Evolutionary conservation across 257 asterid species (phyloP).

Genomic region (Solanum rostratum): DNA sequence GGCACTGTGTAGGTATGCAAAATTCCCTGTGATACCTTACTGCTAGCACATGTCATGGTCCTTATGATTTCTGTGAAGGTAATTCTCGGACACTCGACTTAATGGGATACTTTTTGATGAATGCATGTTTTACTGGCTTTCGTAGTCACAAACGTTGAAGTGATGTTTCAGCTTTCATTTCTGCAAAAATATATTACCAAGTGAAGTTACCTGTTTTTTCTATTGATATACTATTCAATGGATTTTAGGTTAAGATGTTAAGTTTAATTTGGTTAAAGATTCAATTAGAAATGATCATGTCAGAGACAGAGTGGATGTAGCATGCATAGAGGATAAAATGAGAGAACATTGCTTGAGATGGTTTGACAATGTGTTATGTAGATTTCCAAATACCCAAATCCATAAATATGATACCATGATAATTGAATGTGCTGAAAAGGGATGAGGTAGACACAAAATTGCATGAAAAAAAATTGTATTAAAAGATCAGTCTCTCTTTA

Average conservation of each 20-base stretch:
- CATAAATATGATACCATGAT: neutral
- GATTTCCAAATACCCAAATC: neutral
- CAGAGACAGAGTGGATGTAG: neutral
- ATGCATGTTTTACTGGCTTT: neutral
- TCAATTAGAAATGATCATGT: neutral
- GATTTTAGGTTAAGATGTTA: neutral
- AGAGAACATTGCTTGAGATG: neutral
- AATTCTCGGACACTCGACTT: neutral
- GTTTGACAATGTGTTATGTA: neutral
- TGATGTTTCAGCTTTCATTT: neutral
- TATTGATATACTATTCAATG: neutral
- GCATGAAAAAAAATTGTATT: neutral
- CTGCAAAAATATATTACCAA: neutral
- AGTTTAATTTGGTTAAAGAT: neutral
- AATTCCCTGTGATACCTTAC: slow-evolving; percentile 19
- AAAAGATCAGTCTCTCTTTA: neutral
- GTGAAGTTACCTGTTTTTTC: neutral
- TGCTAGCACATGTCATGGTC: slow-evolving; percentile 62
- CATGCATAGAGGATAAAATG: neutral
- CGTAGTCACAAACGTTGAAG: neutral
- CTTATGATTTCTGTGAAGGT: slow-evolving; percentile 88
- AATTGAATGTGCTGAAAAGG: neutral
- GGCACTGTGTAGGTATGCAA: slow-evolving; percentile 38
- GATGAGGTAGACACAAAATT: neutral
- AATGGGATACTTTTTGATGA: neutral